Conservation (phyloP, 371 early-diverging fungal genomes). For the Nematocida ironsii region DNA sequence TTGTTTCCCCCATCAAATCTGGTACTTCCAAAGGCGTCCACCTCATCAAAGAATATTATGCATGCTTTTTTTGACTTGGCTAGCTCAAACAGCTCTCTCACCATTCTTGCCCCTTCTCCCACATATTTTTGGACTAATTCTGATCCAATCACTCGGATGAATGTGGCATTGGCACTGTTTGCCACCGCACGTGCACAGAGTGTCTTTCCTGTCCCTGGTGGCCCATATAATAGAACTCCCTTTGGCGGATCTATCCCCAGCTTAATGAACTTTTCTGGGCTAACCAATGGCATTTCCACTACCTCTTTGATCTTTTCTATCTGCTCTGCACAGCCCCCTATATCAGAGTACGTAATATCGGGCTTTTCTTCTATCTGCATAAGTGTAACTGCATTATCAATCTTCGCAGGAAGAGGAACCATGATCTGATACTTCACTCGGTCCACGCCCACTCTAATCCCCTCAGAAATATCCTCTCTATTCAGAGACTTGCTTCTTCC, state of each 20-base stretch:
- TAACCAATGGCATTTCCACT: constrained; percentile 88
- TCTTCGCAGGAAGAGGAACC: constrained; percentile 96
- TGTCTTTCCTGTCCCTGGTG: constrained; percentile 99
- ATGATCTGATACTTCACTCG: constrained; percentile 97
- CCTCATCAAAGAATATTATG: constrained; percentile 99
- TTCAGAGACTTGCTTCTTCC: constrained; percentile 88
- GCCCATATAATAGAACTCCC: constrained; percentile 94
- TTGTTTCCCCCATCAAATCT: constrained; percentile 96
- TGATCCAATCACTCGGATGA: constrained; percentile 98
- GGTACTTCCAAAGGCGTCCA: constrained; percentile 95
- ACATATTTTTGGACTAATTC: constrained; percentile 98
- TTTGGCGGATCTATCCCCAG: constrained; percentile 92
- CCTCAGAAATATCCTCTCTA: constrained; percentile 94
- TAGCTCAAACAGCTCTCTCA: constrained; percentile 97
- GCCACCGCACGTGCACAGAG: constrained; percentile 98
- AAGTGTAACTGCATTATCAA: constrained; percentile 97
- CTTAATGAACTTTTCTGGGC: constrained; percentile 84
- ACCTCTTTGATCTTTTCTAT: constrained; percentile 98
- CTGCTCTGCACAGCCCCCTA: constrained; percentile 98
- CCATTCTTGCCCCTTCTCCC: constrained; percentile 99
- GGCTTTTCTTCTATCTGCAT: constrained; percentile 99
- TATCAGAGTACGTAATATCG: constrained; percentile 95
- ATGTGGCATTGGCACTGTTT: constrained; percentile 96
- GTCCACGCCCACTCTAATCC: constrained; percentile 98
- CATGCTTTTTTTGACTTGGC: constrained; percentile 95